Base-by-base conservation (phyloP, 2,329 filamentous ascomycete genomes). In the Colletotrichum endophyticum region DNA sequence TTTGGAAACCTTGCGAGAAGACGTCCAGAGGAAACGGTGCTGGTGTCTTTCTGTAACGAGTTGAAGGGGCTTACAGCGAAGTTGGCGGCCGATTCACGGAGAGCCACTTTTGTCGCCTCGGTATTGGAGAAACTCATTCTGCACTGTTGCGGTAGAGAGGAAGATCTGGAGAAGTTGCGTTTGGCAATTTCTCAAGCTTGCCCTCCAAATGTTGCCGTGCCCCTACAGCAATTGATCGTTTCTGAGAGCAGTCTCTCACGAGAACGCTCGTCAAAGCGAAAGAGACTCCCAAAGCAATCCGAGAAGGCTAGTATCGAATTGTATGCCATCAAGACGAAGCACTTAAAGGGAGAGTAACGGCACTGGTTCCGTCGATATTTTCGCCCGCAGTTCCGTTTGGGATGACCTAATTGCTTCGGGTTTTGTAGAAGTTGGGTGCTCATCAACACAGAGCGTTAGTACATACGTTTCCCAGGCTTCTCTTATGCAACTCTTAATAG, bases 111-210 rank as follows among this genome's bases (percentile, higher is more conserved):
- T 4, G 5, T 59, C 22, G 0, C 15, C 5, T 28, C 27, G 0
- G 56, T 28, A 0, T 5, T 28, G 15, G 25, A 59, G 3, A 28
- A 11, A 2, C 0, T 28, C 1, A 3, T 28, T 19, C 5, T 59
- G 7, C 4, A 59, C 27, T 59, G 25, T 2, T 57, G 13, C 0
- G 5, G 39, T 4, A 25, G 6, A 57, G 12, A 19, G 5, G 13
- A 57, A 9, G 22, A 57, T 3, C 22, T 57, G 5, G 2, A 13
- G 2, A 0, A n/a, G 0, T 57, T 57, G 0, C 0, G 13, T 0
- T 9, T 8, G 0, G 53, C 53, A 8, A 27, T 57, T 1, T 27
- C 22, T 0, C 53, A 28, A 22, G 22, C 22, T 4, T 57, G 22
- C 25, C 53, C 53, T 4, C 3, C 19, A 8, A n/a, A 56, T 56